Base-by-base conservation (phyloP, 1,284 basidiomycete genomes). In the Inonotus hispidus region DNA sequence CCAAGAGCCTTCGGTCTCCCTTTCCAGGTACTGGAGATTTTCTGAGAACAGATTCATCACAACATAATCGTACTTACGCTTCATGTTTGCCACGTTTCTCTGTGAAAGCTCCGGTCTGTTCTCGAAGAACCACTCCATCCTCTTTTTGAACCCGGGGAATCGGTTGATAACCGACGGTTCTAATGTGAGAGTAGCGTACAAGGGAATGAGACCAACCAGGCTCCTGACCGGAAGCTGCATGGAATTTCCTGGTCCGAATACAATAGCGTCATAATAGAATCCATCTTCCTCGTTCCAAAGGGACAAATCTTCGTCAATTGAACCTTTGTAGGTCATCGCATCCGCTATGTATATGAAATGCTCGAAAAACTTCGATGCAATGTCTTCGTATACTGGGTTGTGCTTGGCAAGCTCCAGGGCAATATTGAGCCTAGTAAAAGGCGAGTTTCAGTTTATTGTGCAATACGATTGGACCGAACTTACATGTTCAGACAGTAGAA, bases 361-460 rank as follows among this genome's bases (percentile, higher is more conserved):
- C 87, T 92, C 93, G 64, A 96, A 95, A 74, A 96, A 96, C 72
- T 99, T 98, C 63, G 94, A 97, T n/a, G 96, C 96, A 66, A 99
- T 99, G 73, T 99, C 96, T 76, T 99, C 96, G 72, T 99, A 99
- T 1, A 94, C 93, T 2, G 89, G 80, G 72, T 99, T 99, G 75
- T 98, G 95, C 77, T 98, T 98, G 56, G 96, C 96, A 39, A 99
- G 80, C 74, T 99, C 96, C 54, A 99, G 83, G 0, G 96, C 95
- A 74, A 99, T 98, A 74, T 91, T 96, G 71, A 99, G 77, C 92
- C 91, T 93, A 62, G 59, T 32, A 45, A 53, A 52, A 64, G 23
- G 19, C 45, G 46, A 50, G 8, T 35, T 64, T 58, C 61, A 43
- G n/a, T n/a, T 2, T 2, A 7, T 5, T 8, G 39, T 21, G 11